Evolutionary conservation across 148 eudicot genomes (phyloP), one percentile per base, ranked within the genome.

Genomic region (Amaranthus hypochondriacus): DNA sequence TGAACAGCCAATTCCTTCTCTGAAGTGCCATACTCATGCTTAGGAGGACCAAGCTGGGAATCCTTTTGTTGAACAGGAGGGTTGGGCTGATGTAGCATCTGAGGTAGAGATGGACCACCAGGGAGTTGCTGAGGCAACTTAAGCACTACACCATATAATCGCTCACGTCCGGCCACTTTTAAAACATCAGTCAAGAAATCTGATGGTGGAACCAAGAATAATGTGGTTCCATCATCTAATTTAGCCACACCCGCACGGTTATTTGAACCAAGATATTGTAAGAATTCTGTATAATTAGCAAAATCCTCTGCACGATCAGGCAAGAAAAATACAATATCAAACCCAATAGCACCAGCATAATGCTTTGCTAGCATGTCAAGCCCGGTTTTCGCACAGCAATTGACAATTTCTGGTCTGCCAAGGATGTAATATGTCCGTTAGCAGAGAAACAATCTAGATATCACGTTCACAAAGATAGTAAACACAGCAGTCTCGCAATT

Each of bases 281-380:
- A 74, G 51, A 95, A 95, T 80, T 95, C 99, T 28, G 99, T 95
- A 69, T 95, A 95, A 9, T 92, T 84, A 69, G 93, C 92, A 78
- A 95, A 95, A 87, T 95, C 99, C 0, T 87, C 92, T 73, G 87
- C 96, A 79, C 96, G 90, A 56, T 95, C 99, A 9, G 99, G 99
- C 82, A 95, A 83, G 86, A 95, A 95, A 83, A 83, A 90, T 51
- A 89, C 91, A 50, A 85, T 74, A 51, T 79, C 82, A 78, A 84
- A 95, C 49, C 96, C 99, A 71, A 66, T 73, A 57, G 99, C 96
- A 28, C 90, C 91, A 43, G 90, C 83, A 80, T 87, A 92, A 76
- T 92, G 99, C 70, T 89, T 87, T 15, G 89, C 83, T 59, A 95
- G 76, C 97, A 89, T 77, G 70, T 95, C 96, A 65, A 95, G 84